Conservation (phyloP, 2,329 filamentous ascomycete species). For the Penicillium sp. region DNA sequence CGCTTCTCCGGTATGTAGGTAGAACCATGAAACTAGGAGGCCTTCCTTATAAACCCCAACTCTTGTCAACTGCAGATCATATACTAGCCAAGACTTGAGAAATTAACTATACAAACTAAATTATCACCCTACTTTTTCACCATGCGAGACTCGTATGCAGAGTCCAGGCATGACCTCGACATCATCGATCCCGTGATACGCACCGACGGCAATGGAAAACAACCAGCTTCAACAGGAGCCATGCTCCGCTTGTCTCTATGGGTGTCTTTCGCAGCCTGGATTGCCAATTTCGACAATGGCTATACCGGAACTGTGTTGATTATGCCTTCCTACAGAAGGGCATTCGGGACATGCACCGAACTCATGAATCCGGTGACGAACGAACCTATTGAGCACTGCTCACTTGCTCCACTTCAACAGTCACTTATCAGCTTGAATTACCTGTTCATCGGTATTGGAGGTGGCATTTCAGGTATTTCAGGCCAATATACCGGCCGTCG, state of each 20-base stretch:
- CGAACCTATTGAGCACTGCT: slow-evolving; percentile 13
- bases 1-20: slow-evolving; percentile 14
- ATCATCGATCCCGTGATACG: neutral
- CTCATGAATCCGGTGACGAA: slow-evolving; percentile 12
- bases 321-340: slow-evolving; percentile 23
- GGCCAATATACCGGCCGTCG: slow-evolving; percentile 21
- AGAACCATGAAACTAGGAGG: neutral
- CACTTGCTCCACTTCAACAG: slow-evolving; percentile 25
- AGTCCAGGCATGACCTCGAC: slow-evolving; percentile 2
- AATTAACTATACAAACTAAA: neutral
- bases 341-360: slow-evolving; percentile 22
- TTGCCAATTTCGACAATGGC: slow-evolving; percentile 25
- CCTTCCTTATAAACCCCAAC: slow-evolving; percentile 5
- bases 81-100: neutral
- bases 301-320: slow-evolving; percentile 23
- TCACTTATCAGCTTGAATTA: slow-evolving; percentile 27
- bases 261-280: slow-evolving; percentile 23
- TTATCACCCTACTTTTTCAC: neutral
- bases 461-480: slow-evolving; percentile 17
- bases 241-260: slow-evolving; percentile 23
- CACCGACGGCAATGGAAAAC: neutral
- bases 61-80: neutral
- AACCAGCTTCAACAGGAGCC: slow-evolving; percentile 10
- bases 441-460: slow-evolving; percentile 27
- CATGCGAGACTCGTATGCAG: slow-evolving; percentile 7